phyloP scores from a whole-genome alignment of 805 yeast species.

The Debaryomyces prosopidis region DNA sequence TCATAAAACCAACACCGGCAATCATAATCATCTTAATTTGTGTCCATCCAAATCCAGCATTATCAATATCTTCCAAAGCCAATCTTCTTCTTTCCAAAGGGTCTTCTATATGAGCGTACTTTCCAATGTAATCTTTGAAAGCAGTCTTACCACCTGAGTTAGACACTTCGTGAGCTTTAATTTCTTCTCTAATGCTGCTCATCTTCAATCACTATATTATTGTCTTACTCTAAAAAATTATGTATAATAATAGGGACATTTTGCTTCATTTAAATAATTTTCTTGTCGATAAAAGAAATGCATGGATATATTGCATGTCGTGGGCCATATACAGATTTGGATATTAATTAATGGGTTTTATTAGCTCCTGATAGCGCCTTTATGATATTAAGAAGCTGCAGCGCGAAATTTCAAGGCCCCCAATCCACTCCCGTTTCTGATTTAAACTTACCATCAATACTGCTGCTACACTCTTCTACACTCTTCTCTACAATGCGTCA shows the following conservation, averaged over 20 bases:
- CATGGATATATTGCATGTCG: too few species aligned
- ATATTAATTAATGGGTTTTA: background rate
- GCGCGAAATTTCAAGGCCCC: too few species aligned
- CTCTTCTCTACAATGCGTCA: too few species aligned
- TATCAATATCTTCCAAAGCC: constrained; percentile 81
- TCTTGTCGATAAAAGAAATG: too few species aligned
- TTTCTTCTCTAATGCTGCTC: constrained; percentile 1
- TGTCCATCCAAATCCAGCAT: constrained; percentile 78
- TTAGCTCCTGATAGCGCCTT: background rate
- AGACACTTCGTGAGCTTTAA: background rate
- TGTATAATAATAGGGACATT: too few species aligned
- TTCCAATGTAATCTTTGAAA: constrained; percentile 78
- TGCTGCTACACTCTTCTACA: too few species aligned
- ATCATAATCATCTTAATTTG: constrained; percentile 79
- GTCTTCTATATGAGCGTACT: constrained; percentile 79
- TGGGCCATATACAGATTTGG: background rate
- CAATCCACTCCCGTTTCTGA: too few species aligned
- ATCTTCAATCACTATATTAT: background rate
- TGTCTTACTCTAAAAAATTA: too few species aligned
- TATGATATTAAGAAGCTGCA: background rate
- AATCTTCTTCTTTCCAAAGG: constrained; percentile 86
- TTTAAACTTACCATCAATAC: too few species aligned
- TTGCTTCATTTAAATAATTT: too few species aligned
- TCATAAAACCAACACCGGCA: constrained; percentile 91
- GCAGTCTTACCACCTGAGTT: constrained; percentile 79